A percentile compares a stretch with the other conserved stretches of the same genome.
Conservation (phyloP, 495 filamentous ascomycete species). For the Rhypophila decipiens region DNA sequence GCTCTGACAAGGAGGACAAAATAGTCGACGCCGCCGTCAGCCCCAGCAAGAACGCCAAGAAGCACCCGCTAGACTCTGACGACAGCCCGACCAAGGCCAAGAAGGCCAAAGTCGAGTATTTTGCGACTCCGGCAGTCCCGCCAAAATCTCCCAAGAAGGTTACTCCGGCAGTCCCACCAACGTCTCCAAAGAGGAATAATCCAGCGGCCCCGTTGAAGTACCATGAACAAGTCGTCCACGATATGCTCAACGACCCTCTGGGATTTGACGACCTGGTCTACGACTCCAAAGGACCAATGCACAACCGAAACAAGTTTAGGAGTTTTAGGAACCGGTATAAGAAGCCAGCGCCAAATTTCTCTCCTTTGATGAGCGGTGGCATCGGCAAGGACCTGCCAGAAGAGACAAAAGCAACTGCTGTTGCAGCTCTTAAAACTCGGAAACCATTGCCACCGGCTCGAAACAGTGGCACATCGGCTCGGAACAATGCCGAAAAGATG, state of each 20-base stretch:
- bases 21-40: background rate
- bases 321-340: constrained; percentile 3
- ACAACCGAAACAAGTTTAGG: constrained; percentile 1
- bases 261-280: constrained; percentile 23
- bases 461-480: too few species aligned
- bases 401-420: too few species aligned
- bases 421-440: too few species aligned
- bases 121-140: background rate
- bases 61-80: constrained; percentile 2
- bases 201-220: constrained; percentile 8
- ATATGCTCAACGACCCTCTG: constrained; percentile 21
- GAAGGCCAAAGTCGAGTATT: constrained; percentile 5
- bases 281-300: constrained; percentile 6
- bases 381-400: too few species aligned
- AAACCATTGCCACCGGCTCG: too few species aligned
- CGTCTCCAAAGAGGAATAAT: background rate
- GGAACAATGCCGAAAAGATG: too few species aligned
- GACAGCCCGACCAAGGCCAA: constrained; percentile 3
- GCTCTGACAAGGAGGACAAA: constrained; percentile 1
- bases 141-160: constrained; percentile 3
- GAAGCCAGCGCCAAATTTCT: background rate
- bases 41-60: constrained; percentile 7
- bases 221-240: constrained; percentile 12
- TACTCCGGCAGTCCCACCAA: too few species aligned
- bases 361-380: constrained; percentile 16